Conservation (phyloP, 768 basidiomycete genomes). For the Tulasnella sp. region DNA sequence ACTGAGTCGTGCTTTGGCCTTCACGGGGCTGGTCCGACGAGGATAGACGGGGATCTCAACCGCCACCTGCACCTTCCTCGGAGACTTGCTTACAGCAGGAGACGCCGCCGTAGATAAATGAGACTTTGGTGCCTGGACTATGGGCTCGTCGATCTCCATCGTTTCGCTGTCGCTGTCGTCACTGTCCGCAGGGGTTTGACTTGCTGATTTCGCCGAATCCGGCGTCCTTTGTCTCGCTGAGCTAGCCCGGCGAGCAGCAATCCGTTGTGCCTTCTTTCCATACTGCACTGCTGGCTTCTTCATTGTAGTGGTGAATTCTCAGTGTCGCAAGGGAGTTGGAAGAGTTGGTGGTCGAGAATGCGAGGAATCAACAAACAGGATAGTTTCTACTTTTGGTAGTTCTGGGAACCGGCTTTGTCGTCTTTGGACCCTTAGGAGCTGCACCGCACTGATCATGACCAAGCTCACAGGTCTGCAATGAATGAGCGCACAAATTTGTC, state of each 20-base stretch:
- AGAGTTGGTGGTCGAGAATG: not conserved
- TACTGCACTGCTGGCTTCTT: constrained; percentile 6
- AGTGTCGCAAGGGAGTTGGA: not conserved
- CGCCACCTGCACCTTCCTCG: not conserved
- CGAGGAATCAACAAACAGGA: not conserved
- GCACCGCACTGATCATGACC: too few relatives aligned
- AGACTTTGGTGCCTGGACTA: not conserved
- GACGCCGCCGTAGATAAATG: not conserved
- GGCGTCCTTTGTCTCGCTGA: not conserved
- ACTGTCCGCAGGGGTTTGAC: not conserved
- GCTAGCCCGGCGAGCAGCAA: not conserved
- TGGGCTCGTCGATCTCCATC: not conserved
- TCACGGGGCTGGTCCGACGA: not conserved
- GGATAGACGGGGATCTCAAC: not conserved
- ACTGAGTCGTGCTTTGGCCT: not conserved
- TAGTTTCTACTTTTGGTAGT: not conserved
- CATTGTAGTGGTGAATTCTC: not conserved
- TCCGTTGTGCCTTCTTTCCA: not conserved
- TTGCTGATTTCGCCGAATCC: not conserved
- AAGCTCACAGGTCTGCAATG: not conserved
- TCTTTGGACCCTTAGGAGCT: not conserved
- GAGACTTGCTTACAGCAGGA: not conserved
- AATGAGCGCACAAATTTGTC: not conserved
- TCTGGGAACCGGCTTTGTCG: not conserved
- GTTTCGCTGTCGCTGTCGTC: not conserved